Conservation (phyloP, 805 yeast genomes). For the Metschnikowia cubensis region DNA sequence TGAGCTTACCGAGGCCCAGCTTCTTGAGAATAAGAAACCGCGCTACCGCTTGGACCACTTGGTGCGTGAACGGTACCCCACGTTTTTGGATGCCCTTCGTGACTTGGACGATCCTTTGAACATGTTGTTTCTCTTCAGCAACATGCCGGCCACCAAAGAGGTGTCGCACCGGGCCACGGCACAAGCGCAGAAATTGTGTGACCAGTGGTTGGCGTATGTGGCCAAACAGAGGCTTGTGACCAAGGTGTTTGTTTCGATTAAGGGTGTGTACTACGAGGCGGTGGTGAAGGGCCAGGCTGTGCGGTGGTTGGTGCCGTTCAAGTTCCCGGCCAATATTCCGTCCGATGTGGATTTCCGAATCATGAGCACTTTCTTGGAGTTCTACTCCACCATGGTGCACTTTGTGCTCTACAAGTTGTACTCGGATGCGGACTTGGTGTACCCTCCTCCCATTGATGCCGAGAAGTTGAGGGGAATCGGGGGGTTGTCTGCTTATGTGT, state of each 20-base stretch:
- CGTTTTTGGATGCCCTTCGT: constrained; percentile 85
- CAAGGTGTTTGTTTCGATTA: constrained; percentile 92
- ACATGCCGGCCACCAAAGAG: constrained; percentile 88
- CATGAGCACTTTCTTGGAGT: constrained; percentile 95
- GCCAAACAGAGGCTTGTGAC: constrained; percentile 77
- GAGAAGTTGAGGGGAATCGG: constrained; percentile 80
- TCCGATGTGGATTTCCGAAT: constrained; percentile 91
- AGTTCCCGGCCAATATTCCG: constrained; percentile 94
- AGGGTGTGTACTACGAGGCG: constrained; percentile 96
- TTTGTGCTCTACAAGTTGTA: constrained; percentile 83
- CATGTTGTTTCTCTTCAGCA: constrained; percentile 90
- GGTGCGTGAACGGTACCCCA: constrained; percentile 92
- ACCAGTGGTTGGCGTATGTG: constrained; percentile 93
- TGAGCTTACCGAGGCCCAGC: constrained; percentile 83
- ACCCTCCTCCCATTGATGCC: constrained; percentile 83
- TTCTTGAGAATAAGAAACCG: constrained; percentile 76
- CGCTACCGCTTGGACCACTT: constrained; percentile 83
- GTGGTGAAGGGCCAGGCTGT: constrained; percentile 85
- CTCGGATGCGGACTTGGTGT: constrained; percentile 78
- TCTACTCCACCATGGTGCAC: constrained; percentile 87
- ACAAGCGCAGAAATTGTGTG: constrained; percentile 81
- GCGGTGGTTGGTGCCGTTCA: constrained; percentile 95
- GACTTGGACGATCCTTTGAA: constrained; percentile 94
- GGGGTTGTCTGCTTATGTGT: constrained; percentile 78
- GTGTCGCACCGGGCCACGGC: constrained; percentile 77